These are phyloP conservation scores for Pichia sp. DNA, from an alignment of 1,139 yeast genomes.

Conservation along the genomic window DNA sequence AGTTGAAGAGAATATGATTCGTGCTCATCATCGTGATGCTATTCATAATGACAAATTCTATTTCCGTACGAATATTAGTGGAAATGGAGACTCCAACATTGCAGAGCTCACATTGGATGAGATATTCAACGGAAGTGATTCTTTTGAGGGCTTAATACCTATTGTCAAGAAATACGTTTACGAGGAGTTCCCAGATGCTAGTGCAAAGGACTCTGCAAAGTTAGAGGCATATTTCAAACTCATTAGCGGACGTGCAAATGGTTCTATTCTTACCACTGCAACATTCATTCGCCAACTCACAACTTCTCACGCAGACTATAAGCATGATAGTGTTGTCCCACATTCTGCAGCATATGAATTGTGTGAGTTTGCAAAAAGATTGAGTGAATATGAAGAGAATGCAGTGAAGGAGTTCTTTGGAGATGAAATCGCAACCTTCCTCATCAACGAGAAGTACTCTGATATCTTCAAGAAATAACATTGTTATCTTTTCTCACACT, in stretches of 20 bases:
- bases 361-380: slow-evolving; percentile 37
- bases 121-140: slow-evolving; percentile 61
- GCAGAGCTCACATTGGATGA: slow-evolving; percentile 49
- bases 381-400: slow-evolving; percentile 22
- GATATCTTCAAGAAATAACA: neutral
- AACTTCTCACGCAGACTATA: slow-evolving; percentile 52
- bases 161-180: slow-evolving; percentile 35
- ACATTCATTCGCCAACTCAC: slow-evolving; percentile 65
- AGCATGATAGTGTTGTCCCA: slow-evolving; percentile 67
- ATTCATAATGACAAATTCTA: slow-evolving; percentile 20
- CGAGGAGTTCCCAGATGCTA: slow-evolving; percentile 18
- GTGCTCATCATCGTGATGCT: slow-evolving; percentile 77
- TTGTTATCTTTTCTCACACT: too few relatives aligned
- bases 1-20: slow-evolving; percentile 78
- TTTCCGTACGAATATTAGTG: slow-evolving; percentile 23
- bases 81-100: slow-evolving; percentile 22
- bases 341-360: slow-evolving; percentile 66
- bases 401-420: slow-evolving; percentile 25
- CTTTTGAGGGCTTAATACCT: slow-evolving; percentile 39
- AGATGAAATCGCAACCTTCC: slow-evolving; percentile 19
- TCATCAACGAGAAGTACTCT: slow-evolving; percentile 17
- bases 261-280: slow-evolving; percentile 74
- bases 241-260: slow-evolving; percentile 74
- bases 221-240: slow-evolving; percentile 53
- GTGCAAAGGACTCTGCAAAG: slow-evolving; percentile 23